These are phyloP conservation scores for Wallemia ichthyophaga DNA, from an alignment of 1,284 basidiomycete genomes.

Conservation along the genomic window DNA sequence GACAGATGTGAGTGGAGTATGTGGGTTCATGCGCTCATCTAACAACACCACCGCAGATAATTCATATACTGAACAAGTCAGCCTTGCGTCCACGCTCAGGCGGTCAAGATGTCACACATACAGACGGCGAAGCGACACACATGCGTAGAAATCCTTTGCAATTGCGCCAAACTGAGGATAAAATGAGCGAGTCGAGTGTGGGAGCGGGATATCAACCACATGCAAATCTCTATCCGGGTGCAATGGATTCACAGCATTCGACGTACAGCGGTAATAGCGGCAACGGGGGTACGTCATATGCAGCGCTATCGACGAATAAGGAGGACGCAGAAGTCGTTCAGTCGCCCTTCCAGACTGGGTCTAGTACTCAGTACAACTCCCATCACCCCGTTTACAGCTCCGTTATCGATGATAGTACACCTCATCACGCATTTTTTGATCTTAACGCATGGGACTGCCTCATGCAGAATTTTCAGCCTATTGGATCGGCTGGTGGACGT, in stretches of 20 bases:
- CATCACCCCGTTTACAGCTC: not conserved
- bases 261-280: no score
- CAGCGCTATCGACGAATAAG: not conserved
- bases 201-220: not conserved
- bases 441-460: not conserved
- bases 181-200: not conserved
- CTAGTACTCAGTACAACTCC: not conserved
- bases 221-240: not conserved
- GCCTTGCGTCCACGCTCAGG: not conserved
- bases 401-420: not conserved
- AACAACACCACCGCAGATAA: not conserved
- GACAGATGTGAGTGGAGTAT: not conserved
- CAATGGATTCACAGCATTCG: not conserved
- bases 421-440: not conserved
- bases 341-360: not conserved
- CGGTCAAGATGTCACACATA: not conserved
- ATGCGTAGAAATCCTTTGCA: not conserved
- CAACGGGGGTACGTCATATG: not conserved
- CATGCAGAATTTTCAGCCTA: not conserved
- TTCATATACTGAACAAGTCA: not conserved
- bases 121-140: not conserved
- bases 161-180: not conserved
- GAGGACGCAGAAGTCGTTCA: not conserved
- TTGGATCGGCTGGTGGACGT: not conserved
- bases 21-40: not conserved